Conservation (phyloP, 2,329 filamentous ascomycete genomes). For the Phialophora verrucosa region DNA sequence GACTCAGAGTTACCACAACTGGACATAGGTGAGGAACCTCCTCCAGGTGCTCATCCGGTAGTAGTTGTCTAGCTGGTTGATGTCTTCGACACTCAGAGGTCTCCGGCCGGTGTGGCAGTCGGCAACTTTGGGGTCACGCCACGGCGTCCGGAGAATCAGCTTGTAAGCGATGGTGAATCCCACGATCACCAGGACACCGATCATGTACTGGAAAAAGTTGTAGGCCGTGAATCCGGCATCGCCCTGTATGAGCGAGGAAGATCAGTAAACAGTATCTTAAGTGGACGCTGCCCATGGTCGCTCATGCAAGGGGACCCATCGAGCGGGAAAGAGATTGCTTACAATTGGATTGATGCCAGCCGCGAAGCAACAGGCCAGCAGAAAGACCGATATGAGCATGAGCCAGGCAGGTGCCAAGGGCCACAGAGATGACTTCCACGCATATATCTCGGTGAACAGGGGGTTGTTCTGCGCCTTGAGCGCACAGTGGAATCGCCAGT, state of each 20-base stretch:
- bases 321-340: not conserved
- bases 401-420: constrained; percentile 43
- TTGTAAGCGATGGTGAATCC: constrained; percentile 40
- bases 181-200: constrained; percentile 41
- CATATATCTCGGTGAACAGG: constrained; percentile 41
- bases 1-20: constrained; percentile 36
- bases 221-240: constrained; percentile 28
- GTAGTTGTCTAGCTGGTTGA: constrained; percentile 39
- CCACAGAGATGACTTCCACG: constrained; percentile 43
- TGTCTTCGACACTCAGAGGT: constrained; percentile 37
- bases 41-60: constrained; percentile 38
- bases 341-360: constrained; percentile 31
- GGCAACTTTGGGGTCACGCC: constrained; percentile 34
- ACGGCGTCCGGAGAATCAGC: constrained; percentile 38
- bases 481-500: constrained; percentile 43
- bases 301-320: not conserved
- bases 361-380: constrained; percentile 34
- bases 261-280: not conserved
- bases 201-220: constrained; percentile 42
- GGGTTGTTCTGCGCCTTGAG: constrained; percentile 41
- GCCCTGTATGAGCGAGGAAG: constrained; percentile 6
- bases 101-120: constrained; percentile 40
- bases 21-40: constrained; percentile 33
- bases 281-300: not conserved
- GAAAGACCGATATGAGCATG: constrained; percentile 36